These are phyloP conservation scores for Rhododendron vialii DNA, from an alignment of 148 eudicot species.

Conservation along the genomic window DNA sequence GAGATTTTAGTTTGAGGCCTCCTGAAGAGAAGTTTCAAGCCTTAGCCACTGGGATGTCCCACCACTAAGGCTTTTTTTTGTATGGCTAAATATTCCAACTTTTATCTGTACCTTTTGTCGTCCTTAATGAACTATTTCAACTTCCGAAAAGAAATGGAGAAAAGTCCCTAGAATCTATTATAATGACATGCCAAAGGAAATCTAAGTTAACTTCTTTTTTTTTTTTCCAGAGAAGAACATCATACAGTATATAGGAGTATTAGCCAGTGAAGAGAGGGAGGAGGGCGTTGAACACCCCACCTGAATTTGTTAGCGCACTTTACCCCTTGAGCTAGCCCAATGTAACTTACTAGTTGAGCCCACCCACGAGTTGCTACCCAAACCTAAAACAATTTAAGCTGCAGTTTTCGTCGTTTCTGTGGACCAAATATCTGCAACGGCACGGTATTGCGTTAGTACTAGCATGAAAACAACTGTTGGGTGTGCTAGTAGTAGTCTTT, in stretches of 20 bases:
- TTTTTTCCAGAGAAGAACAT: not conserved
- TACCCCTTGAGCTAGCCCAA: not conserved
- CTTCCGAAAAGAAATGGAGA: not conserved
- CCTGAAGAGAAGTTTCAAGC: not conserved
- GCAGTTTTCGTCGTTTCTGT: too few relatives aligned
- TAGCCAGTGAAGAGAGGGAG: not conserved
- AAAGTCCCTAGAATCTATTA: not conserved
- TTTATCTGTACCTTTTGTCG: not conserved
- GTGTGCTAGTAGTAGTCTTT: too few relatives aligned
- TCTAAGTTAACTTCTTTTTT: not conserved
- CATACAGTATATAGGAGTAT: too few relatives aligned
- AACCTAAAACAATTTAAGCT: too few relatives aligned
- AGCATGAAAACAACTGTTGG: too few relatives aligned
- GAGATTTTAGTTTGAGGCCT: not conserved
- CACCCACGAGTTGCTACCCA: too few relatives aligned
- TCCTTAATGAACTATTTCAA: not conserved
- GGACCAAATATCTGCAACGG: too few relatives aligned
- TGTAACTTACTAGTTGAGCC: too few relatives aligned
- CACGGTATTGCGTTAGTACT: too few relatives aligned
- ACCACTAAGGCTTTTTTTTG: not conserved
- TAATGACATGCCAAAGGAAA: not conserved
- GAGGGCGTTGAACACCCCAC: not conserved
- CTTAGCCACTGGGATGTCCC: not conserved
- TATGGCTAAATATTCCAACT: not conserved
- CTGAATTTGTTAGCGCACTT: not conserved